phyloP scores from a whole-genome alignment of 2,329 filamentous ascomycete species.

The Apiospora saccharicola region DNA sequence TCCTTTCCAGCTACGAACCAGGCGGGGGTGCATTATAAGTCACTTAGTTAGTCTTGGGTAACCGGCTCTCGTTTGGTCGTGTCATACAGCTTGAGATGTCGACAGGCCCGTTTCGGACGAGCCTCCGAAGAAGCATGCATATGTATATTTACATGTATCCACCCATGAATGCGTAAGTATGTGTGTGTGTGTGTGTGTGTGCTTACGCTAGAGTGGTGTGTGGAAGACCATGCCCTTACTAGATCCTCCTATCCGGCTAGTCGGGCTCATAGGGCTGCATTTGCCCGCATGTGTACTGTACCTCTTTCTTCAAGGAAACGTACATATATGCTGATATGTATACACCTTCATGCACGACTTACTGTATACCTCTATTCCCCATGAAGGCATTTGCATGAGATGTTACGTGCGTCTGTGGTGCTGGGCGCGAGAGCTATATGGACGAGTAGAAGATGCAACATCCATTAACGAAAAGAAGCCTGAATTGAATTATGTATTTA shows the following conservation, averaged over 20 bases:
- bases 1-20: neutral
- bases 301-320: neutral
- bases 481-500: too few species aligned
- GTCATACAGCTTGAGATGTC: neutral
- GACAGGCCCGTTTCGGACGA: neutral
- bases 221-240: neutral
- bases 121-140: neutral
- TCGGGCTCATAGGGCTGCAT: slow-evolving; percentile 11
- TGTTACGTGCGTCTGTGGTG: neutral
- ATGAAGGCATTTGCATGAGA: neutral
- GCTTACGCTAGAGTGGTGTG: neutral
- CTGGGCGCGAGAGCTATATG: neutral
- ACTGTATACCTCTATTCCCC: neutral
- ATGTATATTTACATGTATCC: neutral
- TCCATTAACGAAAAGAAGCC: neutral
- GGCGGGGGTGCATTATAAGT: neutral
- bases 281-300: neutral
- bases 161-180: neutral
- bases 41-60: neutral
- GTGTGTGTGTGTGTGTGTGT: neutral
- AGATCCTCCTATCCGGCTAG: neutral
- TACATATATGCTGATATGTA: neutral
- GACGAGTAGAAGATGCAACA: neutral
- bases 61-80: neutral
- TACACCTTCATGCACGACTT: neutral